A percentile compares a stretch with the other conserved stretches of the same genome.
phyloP scores from a whole-genome alignment of 371 early-diverging fungal species.

The Zychaea mexicana region DNA sequence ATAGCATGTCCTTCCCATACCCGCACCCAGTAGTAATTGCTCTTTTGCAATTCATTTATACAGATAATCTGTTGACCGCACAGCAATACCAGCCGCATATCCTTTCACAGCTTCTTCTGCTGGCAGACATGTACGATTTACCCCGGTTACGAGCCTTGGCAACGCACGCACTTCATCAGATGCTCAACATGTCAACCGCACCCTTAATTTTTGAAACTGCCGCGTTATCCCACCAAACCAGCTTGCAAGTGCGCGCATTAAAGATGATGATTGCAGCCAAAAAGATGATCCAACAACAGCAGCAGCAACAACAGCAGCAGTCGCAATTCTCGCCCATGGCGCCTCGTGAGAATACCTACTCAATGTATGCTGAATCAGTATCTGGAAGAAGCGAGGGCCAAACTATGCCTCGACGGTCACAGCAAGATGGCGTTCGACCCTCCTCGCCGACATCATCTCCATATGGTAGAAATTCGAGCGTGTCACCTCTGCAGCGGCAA shows the following conservation, averaged over 20 bases:
- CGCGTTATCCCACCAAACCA: conserved; percentile 49
- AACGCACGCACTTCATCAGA: conserved; percentile 55
- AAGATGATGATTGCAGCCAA: conserved; percentile 51
- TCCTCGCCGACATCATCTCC: neutral
- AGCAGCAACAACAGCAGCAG: conserved; percentile 27
- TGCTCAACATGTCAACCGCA: conserved; percentile 57
- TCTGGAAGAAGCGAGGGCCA: conserved; percentile 6
- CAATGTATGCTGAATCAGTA: conserved; percentile 23
- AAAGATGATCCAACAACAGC: conserved; percentile 42
- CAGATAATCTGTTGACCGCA: conserved; percentile 58
- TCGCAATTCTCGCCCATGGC: conserved; percentile 14
- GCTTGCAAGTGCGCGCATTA: conserved; percentile 54
- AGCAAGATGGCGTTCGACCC: neutral
- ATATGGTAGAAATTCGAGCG: neutral
- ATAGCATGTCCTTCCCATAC: conserved; percentile 45
- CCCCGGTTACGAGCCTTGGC: conserved; percentile 51
- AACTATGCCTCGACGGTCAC: neutral
- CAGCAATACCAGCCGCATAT: conserved; percentile 52
- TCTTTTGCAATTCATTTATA: conserved; percentile 65
- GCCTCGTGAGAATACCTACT: conserved; percentile 22
- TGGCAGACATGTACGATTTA: conserved; percentile 58
- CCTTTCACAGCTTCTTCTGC: conserved; percentile 54
- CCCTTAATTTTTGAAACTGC: conserved; percentile 58
- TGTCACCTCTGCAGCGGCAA: neutral
- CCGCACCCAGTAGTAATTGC: conserved; percentile 56